Evolutionary conservation across 495 filamentous ascomycete species (phyloP).

Genomic region (Daldinia caldariorum): DNA sequence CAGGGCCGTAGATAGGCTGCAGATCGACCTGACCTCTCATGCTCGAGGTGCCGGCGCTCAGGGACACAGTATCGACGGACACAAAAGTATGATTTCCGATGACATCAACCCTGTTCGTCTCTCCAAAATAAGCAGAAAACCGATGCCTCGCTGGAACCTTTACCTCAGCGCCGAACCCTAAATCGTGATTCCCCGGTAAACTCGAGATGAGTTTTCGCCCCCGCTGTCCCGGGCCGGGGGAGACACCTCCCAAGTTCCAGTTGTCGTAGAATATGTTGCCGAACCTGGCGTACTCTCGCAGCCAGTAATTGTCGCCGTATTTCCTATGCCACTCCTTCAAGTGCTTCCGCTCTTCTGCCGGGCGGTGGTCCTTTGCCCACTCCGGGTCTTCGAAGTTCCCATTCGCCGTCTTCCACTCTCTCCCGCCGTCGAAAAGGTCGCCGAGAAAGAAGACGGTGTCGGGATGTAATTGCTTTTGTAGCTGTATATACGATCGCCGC

Average conservation of each 20-base stretch:
- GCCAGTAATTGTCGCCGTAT: slow-evolving; percentile 83
- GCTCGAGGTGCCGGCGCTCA: slow-evolving; percentile 70
- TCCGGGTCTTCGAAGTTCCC: slow-evolving; percentile 68
- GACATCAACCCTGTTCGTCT: slow-evolving; percentile 85
- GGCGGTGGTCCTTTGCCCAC: slow-evolving; percentile 59
- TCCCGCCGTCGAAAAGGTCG: slow-evolving; percentile 94
- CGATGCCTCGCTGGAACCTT: slow-evolving; percentile 79
- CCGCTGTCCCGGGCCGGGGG: slow-evolving; percentile 52
- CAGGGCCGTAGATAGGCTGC: slow-evolving; percentile 74
- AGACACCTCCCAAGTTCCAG: slow-evolving; percentile 59
- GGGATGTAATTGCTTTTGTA: slow-evolving; percentile 76
- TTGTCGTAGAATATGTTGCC: slow-evolving; percentile 77
- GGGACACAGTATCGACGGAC: slow-evolving; percentile 84
- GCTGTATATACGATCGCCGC: slow-evolving; percentile 75
- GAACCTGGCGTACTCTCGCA: slow-evolving; percentile 83
- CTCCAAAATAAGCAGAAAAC: slow-evolving; percentile 89
- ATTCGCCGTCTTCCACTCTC: slow-evolving; percentile 84
- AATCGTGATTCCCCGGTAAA: slow-evolving; percentile 94
- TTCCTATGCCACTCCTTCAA: slow-evolving; percentile 73
- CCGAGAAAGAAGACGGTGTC: slow-evolving; percentile 90
- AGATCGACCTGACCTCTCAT: slow-evolving; percentile 59
- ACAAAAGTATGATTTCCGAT: slow-evolving; percentile 97
- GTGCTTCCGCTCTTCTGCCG: slow-evolving; percentile 57
- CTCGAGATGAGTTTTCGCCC: slow-evolving; percentile 77
- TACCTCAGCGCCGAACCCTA: slow-evolving; percentile 90